phyloP scores from a whole-genome alignment of 345 rosid genomes.

The Citrus hindsii region DNA sequence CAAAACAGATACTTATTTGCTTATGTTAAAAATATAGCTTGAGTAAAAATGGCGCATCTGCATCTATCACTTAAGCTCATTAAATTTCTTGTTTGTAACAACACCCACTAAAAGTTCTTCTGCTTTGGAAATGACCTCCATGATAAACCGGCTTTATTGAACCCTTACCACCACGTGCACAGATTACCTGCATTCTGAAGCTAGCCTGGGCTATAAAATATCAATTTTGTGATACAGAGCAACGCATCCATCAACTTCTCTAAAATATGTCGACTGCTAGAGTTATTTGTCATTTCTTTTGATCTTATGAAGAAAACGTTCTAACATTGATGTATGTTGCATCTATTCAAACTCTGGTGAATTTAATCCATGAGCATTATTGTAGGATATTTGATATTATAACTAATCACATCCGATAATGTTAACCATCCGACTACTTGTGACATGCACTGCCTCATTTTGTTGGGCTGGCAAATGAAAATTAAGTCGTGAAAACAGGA shows the following conservation, averaged over 20 bases:
- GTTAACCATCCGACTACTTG: background rate
- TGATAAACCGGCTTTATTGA: background rate
- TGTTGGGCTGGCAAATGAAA: too few relatives aligned
- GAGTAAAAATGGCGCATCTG: background rate
- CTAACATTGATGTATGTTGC: background rate
- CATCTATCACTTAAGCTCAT: background rate
- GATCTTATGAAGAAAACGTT: background rate
- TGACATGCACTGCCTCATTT: too few relatives aligned
- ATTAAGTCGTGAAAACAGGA: background rate
- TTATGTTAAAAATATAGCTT: background rate
- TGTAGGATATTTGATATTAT: background rate
- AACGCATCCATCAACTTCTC: too few relatives aligned
- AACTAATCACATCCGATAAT: background rate
- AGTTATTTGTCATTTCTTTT: background rate
- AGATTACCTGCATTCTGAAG: background rate
- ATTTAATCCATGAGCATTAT: background rate
- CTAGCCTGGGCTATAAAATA: background rate
- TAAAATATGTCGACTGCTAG: background rate
- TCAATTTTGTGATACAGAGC: background rate
- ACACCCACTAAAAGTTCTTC: background rate
- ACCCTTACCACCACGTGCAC: background rate
- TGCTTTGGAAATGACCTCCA: background rate
- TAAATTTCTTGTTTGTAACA: background rate
- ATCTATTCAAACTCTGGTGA: background rate
- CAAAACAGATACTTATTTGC: background rate